A percentile compares a stretch with the other conserved stretches of the same genome.
These are phyloP conservation scores for Tripterygium wilfordii DNA, from an alignment of 177 flowering plant genomes.

Conservation along the genomic window DNA sequence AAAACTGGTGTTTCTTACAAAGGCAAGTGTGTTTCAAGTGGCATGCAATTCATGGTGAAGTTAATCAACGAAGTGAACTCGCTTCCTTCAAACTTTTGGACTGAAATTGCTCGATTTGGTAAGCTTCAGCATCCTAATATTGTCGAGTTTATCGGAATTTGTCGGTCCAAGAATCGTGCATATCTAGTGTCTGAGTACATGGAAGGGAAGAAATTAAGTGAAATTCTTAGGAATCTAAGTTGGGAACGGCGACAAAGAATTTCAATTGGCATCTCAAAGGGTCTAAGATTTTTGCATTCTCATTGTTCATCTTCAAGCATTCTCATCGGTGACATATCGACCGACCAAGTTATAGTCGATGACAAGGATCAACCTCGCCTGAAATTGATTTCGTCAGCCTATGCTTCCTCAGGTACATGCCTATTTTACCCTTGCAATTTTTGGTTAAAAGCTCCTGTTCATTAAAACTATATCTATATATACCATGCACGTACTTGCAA, in stretches of 20 bases:
- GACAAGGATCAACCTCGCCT: conserved; percentile 47
- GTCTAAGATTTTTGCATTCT: conserved; percentile 48
- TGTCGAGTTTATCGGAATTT: conserved; percentile 42
- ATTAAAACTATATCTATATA: too few species aligned
- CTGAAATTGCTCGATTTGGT: conserved; percentile 30
- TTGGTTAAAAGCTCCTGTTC: too few species aligned
- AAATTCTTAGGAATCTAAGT: conserved; percentile 31
- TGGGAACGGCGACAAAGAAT: conserved; percentile 48
- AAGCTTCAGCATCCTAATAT: conserved; percentile 51
- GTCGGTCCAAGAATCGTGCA: conserved; percentile 41
- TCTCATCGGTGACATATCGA: conserved; percentile 33
- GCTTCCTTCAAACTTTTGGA: conserved; percentile 29
- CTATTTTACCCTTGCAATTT: conserved; percentile 4
- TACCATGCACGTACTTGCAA: too few species aligned
- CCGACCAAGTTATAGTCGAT: conserved; percentile 46
- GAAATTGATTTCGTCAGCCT: conserved; percentile 37
- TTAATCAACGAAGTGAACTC: conserved; percentile 21
- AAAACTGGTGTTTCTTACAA: conserved; percentile 26
- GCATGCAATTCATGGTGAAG: conserved; percentile 33
- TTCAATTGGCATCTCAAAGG: conserved; percentile 51
- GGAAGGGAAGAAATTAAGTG: conserved; percentile 43
- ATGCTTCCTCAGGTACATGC: conserved; percentile 64
- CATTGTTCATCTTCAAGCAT: conserved; percentile 32
- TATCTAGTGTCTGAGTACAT: conserved; percentile 45
- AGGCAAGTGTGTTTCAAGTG: conserved; percentile 27